A percentile compares a stretch with the other conserved stretches of the same genome.
These are phyloP conservation scores for Floccularia luteovirens DNA, from an alignment of 768 basidiomycete genomes.

Conservation along the genomic window DNA sequence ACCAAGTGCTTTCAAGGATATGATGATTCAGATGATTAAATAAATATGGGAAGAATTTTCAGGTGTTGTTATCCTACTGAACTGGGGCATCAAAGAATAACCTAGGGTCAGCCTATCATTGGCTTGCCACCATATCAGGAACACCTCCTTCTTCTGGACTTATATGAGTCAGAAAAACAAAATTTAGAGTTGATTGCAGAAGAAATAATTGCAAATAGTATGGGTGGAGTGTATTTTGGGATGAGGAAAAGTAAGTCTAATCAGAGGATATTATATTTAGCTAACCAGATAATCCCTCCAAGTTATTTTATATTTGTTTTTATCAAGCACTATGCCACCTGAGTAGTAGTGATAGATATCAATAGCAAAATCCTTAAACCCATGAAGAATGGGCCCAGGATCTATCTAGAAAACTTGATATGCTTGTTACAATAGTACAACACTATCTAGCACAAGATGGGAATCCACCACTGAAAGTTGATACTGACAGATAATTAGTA, in stretches of 20 bases:
- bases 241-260: constrained; percentile 1
- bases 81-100: background rate
- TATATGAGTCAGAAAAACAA: background rate
- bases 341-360: background rate
- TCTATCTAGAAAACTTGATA: background rate
- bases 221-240: background rate
- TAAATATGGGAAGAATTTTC: background rate
- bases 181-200: background rate
- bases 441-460: background rate
- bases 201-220: background rate
- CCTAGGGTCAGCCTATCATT: background rate
- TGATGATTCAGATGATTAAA: background rate
- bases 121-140: background rate
- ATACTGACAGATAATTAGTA: background rate
- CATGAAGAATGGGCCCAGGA: background rate
- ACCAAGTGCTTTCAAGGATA: background rate
- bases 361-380: background rate
- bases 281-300: no score
- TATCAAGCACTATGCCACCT: background rate
- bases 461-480: background rate
- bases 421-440: background rate
- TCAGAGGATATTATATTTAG: no score
- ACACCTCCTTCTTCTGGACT: background rate
- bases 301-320: background rate
- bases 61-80: background rate